Percentiles rank a stretch among this genome's conserved stretches.
phyloP scores from a whole-genome alignment of 2,329 filamentous ascomycete species.

The Cercospora canescens region DNA sequence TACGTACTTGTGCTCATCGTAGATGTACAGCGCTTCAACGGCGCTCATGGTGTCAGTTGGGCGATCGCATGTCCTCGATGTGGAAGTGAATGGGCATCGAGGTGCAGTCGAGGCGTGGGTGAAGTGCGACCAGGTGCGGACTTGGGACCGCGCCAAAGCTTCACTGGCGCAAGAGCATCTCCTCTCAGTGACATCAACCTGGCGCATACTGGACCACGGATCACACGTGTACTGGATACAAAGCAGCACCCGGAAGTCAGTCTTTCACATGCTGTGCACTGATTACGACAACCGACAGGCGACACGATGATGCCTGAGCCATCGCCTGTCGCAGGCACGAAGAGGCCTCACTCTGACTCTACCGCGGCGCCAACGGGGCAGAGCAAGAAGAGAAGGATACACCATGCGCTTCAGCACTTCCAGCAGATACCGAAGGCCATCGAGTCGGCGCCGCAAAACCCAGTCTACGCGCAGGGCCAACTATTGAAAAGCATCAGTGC shows the following conservation, averaged over 20 bases:
- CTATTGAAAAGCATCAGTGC: slow-evolving; percentile 57
- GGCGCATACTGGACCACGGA: not conserved
- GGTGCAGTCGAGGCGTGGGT: not conserved
- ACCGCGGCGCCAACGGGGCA: slow-evolving; percentile 8
- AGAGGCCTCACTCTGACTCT: slow-evolving; percentile 17
- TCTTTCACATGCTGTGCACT: not conserved
- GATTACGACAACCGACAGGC: not conserved
- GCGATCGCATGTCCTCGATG: slow-evolving; percentile 17
- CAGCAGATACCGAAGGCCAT: slow-evolving; percentile 31
- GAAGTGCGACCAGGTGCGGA: not conserved
- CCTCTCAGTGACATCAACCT: slow-evolving; percentile 1
- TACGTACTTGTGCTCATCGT: slow-evolving; percentile 87
- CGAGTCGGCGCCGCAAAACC: slow-evolving; percentile 47
- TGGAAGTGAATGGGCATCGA: not conserved
- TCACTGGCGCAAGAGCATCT: not conserved
- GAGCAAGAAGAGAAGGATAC: slow-evolving; percentile 25
- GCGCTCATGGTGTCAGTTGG: slow-evolving; percentile 55
- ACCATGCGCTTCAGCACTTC: slow-evolving; percentile 27
- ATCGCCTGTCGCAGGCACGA: slow-evolving; percentile 15
- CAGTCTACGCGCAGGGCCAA: slow-evolving; percentile 55
- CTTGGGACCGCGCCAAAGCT: not conserved
- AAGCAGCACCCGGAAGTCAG: not conserved
- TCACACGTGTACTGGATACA: not conserved
- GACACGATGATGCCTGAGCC: slow-evolving; percentile 18
- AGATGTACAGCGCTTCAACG: slow-evolving; percentile 95